Evolutionary conservation across 495 filamentous ascomycete species (phyloP).

Genomic region (Talaromyces adpressus): DNA sequence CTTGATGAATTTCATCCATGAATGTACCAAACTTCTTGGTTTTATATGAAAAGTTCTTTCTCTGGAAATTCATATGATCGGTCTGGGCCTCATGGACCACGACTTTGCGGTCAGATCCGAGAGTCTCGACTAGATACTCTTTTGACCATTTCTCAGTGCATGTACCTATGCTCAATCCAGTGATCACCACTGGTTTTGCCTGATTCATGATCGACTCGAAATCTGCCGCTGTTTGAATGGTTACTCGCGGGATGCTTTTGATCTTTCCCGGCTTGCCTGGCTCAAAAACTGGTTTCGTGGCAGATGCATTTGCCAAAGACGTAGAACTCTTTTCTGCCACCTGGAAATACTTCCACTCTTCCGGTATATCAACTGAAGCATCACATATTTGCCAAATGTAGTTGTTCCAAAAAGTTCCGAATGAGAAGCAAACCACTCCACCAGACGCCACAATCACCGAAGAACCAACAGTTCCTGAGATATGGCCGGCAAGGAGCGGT

Average conservation of each 20-base stretch:
- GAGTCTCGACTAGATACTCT: constrained; percentile 56
- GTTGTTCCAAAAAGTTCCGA: constrained; percentile 70
- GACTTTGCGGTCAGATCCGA: constrained; percentile 60
- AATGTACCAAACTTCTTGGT: constrained; percentile 65
- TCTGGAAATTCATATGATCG: constrained; percentile 67
- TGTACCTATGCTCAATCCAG: constrained; percentile 55
- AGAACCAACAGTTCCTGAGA: constrained; percentile 37
- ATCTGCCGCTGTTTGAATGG: constrained; percentile 40
- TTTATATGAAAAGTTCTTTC: constrained; percentile 75
- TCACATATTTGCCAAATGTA: constrained; percentile 42
- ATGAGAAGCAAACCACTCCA: constrained; percentile 84
- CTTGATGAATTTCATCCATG: constrained; percentile 50
- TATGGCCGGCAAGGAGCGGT: constrained; percentile 63
- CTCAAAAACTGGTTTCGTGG: background rate
- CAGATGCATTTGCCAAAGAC: background rate
- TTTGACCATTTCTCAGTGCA: constrained; percentile 63
- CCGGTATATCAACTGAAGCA: constrained; percentile 4
- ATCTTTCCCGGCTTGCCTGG: background rate
- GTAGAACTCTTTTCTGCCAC: constrained; percentile 9
- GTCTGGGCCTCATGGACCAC: constrained; percentile 61
- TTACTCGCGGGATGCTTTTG: constrained; percentile 37
- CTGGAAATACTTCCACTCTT: constrained; percentile 17
- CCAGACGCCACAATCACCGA: constrained; percentile 62
- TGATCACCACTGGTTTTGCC: constrained; percentile 59
- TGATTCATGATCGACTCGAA: constrained; percentile 53